phyloP scores from a whole-genome alignment of 306 rosid genomes.

The Acacia melanoxylon region DNA sequence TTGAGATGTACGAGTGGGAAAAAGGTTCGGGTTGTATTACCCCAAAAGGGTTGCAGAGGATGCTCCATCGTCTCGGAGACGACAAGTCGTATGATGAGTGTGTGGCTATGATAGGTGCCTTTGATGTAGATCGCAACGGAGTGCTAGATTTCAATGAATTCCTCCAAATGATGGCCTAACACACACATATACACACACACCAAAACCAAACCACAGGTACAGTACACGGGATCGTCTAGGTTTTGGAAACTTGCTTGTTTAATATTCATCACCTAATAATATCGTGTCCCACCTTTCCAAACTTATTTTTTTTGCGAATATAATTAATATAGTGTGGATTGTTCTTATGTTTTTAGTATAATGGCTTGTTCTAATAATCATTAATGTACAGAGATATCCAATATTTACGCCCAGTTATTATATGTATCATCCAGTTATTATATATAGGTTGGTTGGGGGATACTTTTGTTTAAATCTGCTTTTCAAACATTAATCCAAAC shows the following conservation, averaged over 20 bases:
- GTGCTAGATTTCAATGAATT: conserved; percentile 73
- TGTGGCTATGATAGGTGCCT: conserved; percentile 60
- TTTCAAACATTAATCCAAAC: no score
- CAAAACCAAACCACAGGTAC: neutral
- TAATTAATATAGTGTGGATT: neutral
- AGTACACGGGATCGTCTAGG: neutral
- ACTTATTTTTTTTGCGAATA: neutral
- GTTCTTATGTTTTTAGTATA: neutral
- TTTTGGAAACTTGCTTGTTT: neutral
- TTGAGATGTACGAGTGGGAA: conserved; percentile 71
- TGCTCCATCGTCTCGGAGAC: conserved; percentile 74
- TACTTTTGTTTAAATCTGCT: no score
- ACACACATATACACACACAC: neutral
- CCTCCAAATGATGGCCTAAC: conserved; percentile 66
- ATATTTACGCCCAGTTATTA: neutral
- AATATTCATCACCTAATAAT: neutral
- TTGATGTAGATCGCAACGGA: conserved; percentile 68
- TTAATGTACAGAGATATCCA: neutral
- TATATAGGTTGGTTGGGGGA: no score
- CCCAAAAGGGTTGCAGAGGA: conserved; percentile 65
- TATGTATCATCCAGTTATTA: no score
- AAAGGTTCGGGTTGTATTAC: conserved; percentile 59
- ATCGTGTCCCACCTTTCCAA: neutral
- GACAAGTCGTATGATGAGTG: conserved; percentile 61
- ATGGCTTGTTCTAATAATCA: neutral